Evolutionary conservation across 139 green algal species (phyloP).

Genomic region (Picochlorum sp.): DNA sequence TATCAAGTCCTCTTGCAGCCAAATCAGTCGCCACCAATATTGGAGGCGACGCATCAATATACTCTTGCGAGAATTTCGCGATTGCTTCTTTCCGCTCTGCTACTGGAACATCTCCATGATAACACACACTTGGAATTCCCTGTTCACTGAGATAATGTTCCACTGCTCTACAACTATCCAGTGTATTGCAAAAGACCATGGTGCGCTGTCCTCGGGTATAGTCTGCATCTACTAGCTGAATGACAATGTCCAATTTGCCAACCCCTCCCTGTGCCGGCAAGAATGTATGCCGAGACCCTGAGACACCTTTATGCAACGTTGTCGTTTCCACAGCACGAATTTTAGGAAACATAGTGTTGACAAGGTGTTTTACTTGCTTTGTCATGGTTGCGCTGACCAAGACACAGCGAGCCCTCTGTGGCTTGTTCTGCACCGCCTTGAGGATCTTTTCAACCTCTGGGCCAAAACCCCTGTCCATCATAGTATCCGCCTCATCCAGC

Average conservation of each 20-base stretch:
- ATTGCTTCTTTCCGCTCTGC: constrained; percentile 32
- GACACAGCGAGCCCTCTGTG: constrained; percentile 48
- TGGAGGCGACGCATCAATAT: too few relatives aligned
- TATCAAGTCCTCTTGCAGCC: constrained; percentile 89
- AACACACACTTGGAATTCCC: constrained; percentile 67
- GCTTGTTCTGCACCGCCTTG: constrained; percentile 45
- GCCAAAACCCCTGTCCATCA: constrained; percentile 70
- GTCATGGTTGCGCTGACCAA: constrained; percentile 88
- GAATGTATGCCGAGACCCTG: constrained; percentile 75
- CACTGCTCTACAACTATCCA: constrained; percentile 74
- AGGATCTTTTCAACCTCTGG: constrained; percentile 64
- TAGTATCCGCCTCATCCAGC: constrained; percentile 96
- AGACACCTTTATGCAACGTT: constrained; percentile 66
- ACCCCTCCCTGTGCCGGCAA: constrained; percentile 39
- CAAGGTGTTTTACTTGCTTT: constrained; percentile 40
- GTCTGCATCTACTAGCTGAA: constrained; percentile 55
- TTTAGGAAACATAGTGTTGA: constrained; percentile 58
- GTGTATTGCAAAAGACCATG: constrained; percentile 96
- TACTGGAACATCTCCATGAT: constrained; percentile 74
- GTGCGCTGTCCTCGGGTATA: constrained; percentile 19
- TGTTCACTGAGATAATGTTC: constrained; percentile 75
- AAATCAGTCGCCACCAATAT: constrained; percentile 82
- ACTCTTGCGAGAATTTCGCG: constrained; percentile 14
- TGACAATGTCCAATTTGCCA: constrained; percentile 75
- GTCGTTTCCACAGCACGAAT: constrained; percentile 58